A percentile compares a stretch with the other conserved stretches of the same genome.
Evolutionary conservation across 2,329 filamentous ascomycete genomes (phyloP).

Genomic region (Colletotrichum navitas): DNA sequence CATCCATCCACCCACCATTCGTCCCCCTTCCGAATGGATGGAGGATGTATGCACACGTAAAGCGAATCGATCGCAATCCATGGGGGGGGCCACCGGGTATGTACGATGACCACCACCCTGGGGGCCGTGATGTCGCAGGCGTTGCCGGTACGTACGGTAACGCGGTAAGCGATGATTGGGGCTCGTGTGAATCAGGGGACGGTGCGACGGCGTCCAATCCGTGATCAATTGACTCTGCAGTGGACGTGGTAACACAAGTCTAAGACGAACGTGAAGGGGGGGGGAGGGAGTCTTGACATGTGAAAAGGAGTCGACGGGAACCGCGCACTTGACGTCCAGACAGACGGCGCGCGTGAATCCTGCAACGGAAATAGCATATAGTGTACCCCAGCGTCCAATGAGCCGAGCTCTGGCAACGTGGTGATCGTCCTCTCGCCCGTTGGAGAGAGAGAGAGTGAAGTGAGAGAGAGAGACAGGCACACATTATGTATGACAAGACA

Average conservation of each 20-base stretch:
- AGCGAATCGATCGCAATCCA: slow-evolving; percentile 28
- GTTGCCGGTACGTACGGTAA: background rate
- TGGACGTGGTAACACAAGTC: slow-evolving; percentile 19
- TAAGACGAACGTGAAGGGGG: background rate
- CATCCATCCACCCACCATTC: background rate
- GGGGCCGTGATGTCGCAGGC: slow-evolving; percentile 25
- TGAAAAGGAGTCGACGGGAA: slow-evolving; percentile 27
- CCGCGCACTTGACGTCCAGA: background rate
- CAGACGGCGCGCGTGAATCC: slow-evolving; percentile 21
- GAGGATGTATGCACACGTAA: slow-evolving; percentile 9
- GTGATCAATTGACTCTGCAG: slow-evolving; percentile 32
- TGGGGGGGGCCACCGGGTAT: slow-evolving; percentile 8
- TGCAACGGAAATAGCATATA: slow-evolving; percentile 29
- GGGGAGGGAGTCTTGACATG: slow-evolving; percentile 24
- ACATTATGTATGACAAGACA: background rate
- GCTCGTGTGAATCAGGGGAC: slow-evolving; percentile 33
- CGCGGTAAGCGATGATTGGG: slow-evolving; percentile 39
- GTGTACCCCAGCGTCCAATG: slow-evolving; percentile 11
- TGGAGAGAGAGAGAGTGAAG: background rate
- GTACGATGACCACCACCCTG: slow-evolving; percentile 22
- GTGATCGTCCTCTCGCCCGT: slow-evolving; percentile 16
- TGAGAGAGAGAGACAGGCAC: background rate
- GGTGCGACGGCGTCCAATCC: slow-evolving; percentile 22
- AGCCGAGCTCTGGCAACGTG: slow-evolving; percentile 6
- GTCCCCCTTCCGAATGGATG: background rate